phyloP scores from a whole-genome alignment of 768 basidiomycete genomes.

The Suillus luteus region DNA sequence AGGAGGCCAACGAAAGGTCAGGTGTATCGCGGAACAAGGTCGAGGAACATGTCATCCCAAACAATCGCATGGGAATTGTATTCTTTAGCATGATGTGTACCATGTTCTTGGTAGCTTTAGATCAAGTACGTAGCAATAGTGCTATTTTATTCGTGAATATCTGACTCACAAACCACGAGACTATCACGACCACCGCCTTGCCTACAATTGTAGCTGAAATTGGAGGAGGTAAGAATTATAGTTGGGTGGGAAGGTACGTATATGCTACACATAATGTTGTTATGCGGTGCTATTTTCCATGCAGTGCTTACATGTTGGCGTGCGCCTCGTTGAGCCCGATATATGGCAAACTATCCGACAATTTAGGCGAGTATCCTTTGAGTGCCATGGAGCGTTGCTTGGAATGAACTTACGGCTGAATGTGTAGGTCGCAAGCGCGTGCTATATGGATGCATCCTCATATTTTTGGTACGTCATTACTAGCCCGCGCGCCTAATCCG shows the following conservation, averaged over 20 bases:
- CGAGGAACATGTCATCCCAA: constrained; percentile 45
- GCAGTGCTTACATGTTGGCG: constrained; percentile 50
- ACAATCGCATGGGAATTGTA: constrained; percentile 44
- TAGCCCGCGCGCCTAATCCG: not conserved
- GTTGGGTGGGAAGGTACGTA: constrained; percentile 49
- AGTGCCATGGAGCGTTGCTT: not conserved
- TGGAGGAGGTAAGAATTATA: constrained; percentile 46
- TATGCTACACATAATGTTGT: not conserved
- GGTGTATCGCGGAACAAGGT: constrained; percentile 38
- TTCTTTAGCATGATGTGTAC: constrained; percentile 46
- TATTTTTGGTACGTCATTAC: constrained; percentile 37
- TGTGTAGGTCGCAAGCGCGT: constrained; percentile 38
- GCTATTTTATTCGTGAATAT: not conserved
- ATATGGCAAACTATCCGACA: constrained; percentile 51
- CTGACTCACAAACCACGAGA: constrained; percentile 25
- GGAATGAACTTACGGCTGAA: not conserved
- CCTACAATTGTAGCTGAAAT: constrained; percentile 51
- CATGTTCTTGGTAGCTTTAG: constrained; percentile 49
- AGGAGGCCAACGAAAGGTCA: constrained; percentile 21
- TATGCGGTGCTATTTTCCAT: not conserved
- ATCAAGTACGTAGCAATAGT: constrained; percentile 36
- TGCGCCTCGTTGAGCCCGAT: constrained; percentile 43
- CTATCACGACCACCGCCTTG: constrained; percentile 50
- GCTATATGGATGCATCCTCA: constrained; percentile 37
- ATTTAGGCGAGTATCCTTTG: constrained; percentile 32